Evolutionary conservation across 495 filamentous ascomycete species (phyloP).

Genomic region (Antarctomyces pellizariae): DNA sequence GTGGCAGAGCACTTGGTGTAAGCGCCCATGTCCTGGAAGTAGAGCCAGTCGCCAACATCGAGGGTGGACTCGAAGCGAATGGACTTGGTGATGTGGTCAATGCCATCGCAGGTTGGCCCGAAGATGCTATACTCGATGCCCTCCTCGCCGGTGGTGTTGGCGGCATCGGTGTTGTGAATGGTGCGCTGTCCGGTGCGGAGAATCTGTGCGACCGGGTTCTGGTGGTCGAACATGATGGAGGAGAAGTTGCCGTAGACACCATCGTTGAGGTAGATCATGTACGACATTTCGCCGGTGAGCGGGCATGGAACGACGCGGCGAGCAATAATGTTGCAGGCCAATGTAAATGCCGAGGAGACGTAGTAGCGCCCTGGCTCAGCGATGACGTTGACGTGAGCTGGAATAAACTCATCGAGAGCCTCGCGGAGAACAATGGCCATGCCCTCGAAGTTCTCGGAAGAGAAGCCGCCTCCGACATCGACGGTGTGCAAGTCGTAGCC

Average conservation of each 20-base stretch:
- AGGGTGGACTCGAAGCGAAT: slow-evolving; percentile 48
- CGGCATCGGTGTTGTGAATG: slow-evolving; percentile 19
- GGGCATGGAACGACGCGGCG: slow-evolving; percentile 52
- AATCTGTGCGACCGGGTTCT: slow-evolving; percentile 67
- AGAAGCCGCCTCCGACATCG: slow-evolving; percentile 89
- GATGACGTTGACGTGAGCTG: slow-evolving; percentile 65
- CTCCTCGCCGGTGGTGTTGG: slow-evolving; percentile 10
- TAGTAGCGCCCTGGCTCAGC: slow-evolving; percentile 94
- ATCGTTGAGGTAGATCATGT: slow-evolving; percentile 95
- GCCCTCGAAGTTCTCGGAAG: slow-evolving; percentile 64
- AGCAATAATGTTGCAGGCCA: slow-evolving; percentile 90
- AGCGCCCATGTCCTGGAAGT: slow-evolving; percentile 96
- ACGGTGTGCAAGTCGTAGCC: slow-evolving; percentile 69
- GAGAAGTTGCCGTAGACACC: slow-evolving; percentile 96
- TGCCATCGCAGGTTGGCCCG: slow-evolving; percentile 95
- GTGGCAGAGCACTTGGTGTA: slow-evolving; percentile 96
- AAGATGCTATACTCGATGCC: slow-evolving; percentile 73
- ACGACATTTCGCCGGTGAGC: slow-evolving; percentile 33
- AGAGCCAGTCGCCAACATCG: slow-evolving; percentile 89
- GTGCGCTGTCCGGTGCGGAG: slow-evolving; percentile 34
- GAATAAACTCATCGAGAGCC: slow-evolving; percentile 73
- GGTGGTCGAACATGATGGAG: slow-evolving; percentile 97
- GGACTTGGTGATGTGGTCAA: slow-evolving; percentile 69
- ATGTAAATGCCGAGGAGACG: slow-evolving; percentile 73
- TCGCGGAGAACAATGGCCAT: slow-evolving; percentile 64